Percentiles rank a stretch among this genome's conserved stretches.
phyloP scores from a whole-genome alignment of 495 filamentous ascomycete genomes.

The Podospora comata region DNA sequence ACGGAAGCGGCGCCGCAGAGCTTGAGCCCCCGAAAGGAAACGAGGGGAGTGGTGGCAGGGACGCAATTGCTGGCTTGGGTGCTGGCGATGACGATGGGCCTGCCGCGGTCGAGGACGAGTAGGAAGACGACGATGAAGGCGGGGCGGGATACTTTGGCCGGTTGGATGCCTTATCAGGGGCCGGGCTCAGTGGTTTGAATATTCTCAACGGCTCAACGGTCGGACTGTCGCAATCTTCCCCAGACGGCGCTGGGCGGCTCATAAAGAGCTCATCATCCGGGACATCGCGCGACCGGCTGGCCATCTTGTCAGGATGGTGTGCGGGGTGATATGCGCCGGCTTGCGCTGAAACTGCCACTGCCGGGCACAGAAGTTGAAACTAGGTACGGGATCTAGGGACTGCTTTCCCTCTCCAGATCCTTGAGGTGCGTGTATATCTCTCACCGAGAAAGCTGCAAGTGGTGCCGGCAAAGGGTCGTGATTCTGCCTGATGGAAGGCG shows the following conservation, averaged over 20 bases:
- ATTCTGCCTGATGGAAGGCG: constrained; percentile 5
- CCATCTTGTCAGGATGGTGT: constrained; percentile 34
- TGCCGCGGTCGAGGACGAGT: constrained; percentile 13
- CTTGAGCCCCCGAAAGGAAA: constrained; percentile 63
- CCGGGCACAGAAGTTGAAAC: background rate
- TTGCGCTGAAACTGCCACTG: background rate
- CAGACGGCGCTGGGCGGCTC: constrained; percentile 46
- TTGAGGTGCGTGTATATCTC: background rate
- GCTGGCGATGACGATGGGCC: constrained; percentile 30
- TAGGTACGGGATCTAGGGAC: background rate
- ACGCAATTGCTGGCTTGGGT: constrained; percentile 31
- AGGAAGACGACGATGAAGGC: constrained; percentile 39
- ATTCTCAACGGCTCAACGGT: constrained; percentile 84
- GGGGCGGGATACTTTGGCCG: constrained; percentile 51
- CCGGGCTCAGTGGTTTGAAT: constrained; percentile 62
- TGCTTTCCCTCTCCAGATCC: background rate
- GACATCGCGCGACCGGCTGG: constrained; percentile 49
- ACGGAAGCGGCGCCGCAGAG: constrained; percentile 65
- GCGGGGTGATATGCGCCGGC: constrained; percentile 10
- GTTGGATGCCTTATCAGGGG: constrained; percentile 45
- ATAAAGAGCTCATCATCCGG: constrained; percentile 78
- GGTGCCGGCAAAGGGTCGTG: background rate
- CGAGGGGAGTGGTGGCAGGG: constrained; percentile 40
- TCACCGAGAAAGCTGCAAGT: background rate
- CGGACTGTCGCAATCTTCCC: constrained; percentile 59